phyloP scores from a whole-genome alignment of 371 early-diverging fungal species.

The Zychaea mexicana region DNA sequence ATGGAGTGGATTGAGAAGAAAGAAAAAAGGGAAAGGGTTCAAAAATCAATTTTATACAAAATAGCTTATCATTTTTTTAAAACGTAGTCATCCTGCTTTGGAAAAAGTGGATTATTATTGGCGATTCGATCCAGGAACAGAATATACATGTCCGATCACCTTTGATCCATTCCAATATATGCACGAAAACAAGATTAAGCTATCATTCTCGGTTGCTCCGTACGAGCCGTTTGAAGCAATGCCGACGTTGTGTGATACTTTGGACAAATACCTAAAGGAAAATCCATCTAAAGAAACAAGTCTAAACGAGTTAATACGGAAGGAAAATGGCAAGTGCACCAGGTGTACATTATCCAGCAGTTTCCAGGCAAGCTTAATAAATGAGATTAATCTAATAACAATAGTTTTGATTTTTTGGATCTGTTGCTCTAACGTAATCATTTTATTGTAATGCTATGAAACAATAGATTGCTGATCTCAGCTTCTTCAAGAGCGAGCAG shows the following conservation, averaged over 20 bases:
- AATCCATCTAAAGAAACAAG: slow-evolving; percentile 26
- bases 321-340: slow-evolving; percentile 47
- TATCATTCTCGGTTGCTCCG: slow-evolving; percentile 75
- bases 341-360: slow-evolving; percentile 81
- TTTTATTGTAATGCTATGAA: too few relatives aligned
- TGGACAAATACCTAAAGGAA: slow-evolving; percentile 49
- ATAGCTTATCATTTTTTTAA: slow-evolving; percentile 20
- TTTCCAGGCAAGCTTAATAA: slow-evolving; percentile 31
- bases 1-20: too few relatives aligned
- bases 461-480: slow-evolving; percentile 33
- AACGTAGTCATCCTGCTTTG: slow-evolving; percentile 40
- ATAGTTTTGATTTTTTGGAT: not conserved
- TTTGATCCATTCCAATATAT: slow-evolving; percentile 46
- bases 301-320: slow-evolving; percentile 7
- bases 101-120: slow-evolving; percentile 45
- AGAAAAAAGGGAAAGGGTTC: too few relatives aligned
- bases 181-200: slow-evolving; percentile 35
- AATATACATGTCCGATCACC: slow-evolving; percentile 43
- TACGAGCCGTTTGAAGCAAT: slow-evolving; percentile 64
- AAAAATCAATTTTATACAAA: too few relatives aligned
- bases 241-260: slow-evolving; percentile 74
- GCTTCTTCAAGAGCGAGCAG: slow-evolving; percentile 43
- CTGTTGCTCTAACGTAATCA: too few relatives aligned
- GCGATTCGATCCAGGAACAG: slow-evolving; percentile 49
- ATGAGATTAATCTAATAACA: not conserved